Evolutionary conservation across 768 basidiomycete species (phyloP), one percentile per base, ranked within the genome.

Genomic region (Termitomyces sp.): DNA sequence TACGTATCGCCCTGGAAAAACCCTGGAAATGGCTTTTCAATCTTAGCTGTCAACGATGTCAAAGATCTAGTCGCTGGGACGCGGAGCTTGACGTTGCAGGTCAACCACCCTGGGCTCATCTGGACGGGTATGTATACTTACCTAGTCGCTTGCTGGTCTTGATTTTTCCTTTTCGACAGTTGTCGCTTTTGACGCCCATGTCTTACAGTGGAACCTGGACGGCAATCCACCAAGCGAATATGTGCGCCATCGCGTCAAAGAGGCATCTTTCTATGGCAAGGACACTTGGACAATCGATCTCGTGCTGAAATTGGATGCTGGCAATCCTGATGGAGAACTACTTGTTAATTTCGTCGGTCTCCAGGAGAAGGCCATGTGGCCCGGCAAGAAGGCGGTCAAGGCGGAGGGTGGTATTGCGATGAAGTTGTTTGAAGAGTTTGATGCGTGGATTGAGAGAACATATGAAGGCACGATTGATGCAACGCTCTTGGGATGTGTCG

Each of bases 181-280:
- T 4, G 81, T 98, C 56, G 89, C 94, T 0, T 97, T 98, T 67
- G 90, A 95, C 51, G 95, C 93, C 0, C 88, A 95, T 60, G 91
- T 98, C 14, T 71, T 95, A 8, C 72, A 82, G 55, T 98, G 95
- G 95, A 86, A 83, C 16, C 77, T 95, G 40, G 89, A 93, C 63
- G 77, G 86, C 61, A 82, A 84, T 56, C 94, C 96, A 1, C 91
- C 93, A 0, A 72, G 84, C 55, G 89, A 91, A 58, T 75, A 79
- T 63, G 82, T 82, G 7, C 82, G 94, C 8, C 96, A 98, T 67
- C 91, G 94, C 65, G 83, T 98, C 74, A 97, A 94, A 69, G 93
- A 95, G 70, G 93, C 84, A 0, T 93, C 94, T 2, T 93, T 91
- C 71, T 93, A 92, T 64, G 89, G 87, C 1, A 80, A 80, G 10